Base-by-base conservation (phyloP, 2,329 filamentous ascomycete species). In the Colletotrichum tropicicola region DNA sequence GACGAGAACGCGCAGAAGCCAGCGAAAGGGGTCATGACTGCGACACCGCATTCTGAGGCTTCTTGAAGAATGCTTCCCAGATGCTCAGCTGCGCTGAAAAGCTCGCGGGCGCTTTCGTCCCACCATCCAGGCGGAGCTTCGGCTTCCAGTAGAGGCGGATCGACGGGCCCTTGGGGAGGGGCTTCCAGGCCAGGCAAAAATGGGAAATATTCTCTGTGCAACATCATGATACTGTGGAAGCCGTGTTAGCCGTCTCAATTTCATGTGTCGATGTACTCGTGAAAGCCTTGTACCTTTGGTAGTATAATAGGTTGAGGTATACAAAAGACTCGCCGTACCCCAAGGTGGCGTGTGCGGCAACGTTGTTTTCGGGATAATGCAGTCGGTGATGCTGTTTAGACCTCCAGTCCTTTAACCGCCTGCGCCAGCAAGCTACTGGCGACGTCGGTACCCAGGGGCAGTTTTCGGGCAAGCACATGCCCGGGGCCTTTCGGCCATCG, bases 1-100 rank as follows among this genome's bases (percentile, higher is more conserved):
- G 80, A 80, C 0, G 80, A 82, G 37, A 83, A 83, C 2, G 77
- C 77, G 56, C 80, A 82, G n/a, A 83, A 82, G 0, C 80, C 81
- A 0, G 79, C 74, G 57, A 82, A 83, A 0, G 80, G 81, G 0
- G 79, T 81, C 62, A 75, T 72, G 0, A 82, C 69, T 1, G 75
- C 72, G 0, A 76, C 74, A 0, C 75, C 78, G 5, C 75, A 78
- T 8, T 79, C 76, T 0, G 73, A 75, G 0, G 79, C 73, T 13
- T 81, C 79, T n/a, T 74, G 72, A 0, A 82, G 70, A 0, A 82
- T 64, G 1, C 66, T 67, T 0, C 76, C 72, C 0, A 82, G 76
- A 3, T 74, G 70, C n/a, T 76, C 75, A 0, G 77, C 77, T 0
- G 79, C 73, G 0, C 69, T 64, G 12, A 79, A 82, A 0, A 82